Conservation (phyloP, 2,329 filamentous ascomycete genomes). For the Fusarium acutatum region DNA sequence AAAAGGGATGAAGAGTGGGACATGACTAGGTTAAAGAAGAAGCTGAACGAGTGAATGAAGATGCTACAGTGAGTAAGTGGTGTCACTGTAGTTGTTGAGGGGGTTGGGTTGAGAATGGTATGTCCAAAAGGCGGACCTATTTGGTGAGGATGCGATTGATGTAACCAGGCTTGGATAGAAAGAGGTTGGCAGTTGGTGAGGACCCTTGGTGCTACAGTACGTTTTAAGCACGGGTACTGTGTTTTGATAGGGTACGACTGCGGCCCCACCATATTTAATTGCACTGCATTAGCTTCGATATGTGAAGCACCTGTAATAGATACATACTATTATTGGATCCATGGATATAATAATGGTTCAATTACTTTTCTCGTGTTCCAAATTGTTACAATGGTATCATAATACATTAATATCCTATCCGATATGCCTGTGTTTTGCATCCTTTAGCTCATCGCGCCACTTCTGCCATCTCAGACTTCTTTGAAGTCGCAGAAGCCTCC, state of each 20-base stretch:
- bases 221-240: neutral
- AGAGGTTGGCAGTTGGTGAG: constrained; percentile 27
- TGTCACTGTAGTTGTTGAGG: constrained; percentile 27
- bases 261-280: constrained; percentile 21
- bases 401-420: constrained; percentile 38
- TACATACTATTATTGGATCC: neutral
- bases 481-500: constrained; percentile 62
- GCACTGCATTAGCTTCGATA: neutral
- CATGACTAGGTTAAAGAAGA: constrained; percentile 42
- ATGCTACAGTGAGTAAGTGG: constrained; percentile 10
- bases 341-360: neutral
- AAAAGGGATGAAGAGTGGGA: constrained; percentile 18
- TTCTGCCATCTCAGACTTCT: constrained; percentile 44
- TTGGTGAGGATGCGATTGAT: constrained; percentile 23
- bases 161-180: constrained; percentile 12
- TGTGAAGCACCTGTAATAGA: neutral
- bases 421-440: constrained; percentile 4
- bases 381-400: constrained; percentile 41
- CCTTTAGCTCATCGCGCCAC: constrained; percentile 33
- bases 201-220: constrained; percentile 12
- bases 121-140: constrained; percentile 30
- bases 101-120: constrained; percentile 34
- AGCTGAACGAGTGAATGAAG: constrained; percentile 29
- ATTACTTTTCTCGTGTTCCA: constrained; percentile 1
- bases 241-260: neutral